Evolutionary conservation across 352 stramenopile genomes (phyloP), one percentile per base, ranked within the genome.

Genomic region (Phytophthora kernoviae): DNA sequence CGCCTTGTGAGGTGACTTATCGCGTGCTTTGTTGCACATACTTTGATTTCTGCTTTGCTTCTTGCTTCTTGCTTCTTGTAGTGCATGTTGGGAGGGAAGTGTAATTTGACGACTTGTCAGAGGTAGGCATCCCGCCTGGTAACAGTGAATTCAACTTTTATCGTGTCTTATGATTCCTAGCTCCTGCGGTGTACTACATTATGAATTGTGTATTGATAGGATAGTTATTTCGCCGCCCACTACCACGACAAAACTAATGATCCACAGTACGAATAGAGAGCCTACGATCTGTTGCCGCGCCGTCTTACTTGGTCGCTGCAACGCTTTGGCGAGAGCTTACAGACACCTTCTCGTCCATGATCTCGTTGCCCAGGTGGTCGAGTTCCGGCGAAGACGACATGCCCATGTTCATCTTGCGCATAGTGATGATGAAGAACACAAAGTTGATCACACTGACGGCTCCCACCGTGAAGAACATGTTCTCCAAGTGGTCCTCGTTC

Each of bases 391-490:
- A 61, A 11, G 53, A 53, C 30, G 53, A 68, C 43, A 62, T 43
- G 21, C 22, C 22, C 36, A 87, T 81, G 45, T 81, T 58, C 73
- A 83, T 84, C 50, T 80, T 70, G 34, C 58, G 59, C 65, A 83
- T 84, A 15, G 71, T 53, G n/a, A 59, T 21, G 15, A 73, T 45
- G 57, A 77, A 87, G 15, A 61, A 57, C 21, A 75, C 10, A 37
- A 77, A 46, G 69, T 82, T 87, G 34, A 87, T 42, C 15, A 78
- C 18, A 18, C 62, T 73, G 21, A 82, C 58, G 18, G 32, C 51
- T 7, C 64, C 74, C 41, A 84, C 64, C 10, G 65, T 71, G 62
- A 79, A 87, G 61, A 80, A 81, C 71, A 87, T 79, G 65, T 87
- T 81, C 46, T 73, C 65, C 18, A 73, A 36, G 32, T 73, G 48